Evolutionary conservation across 2,329 filamentous ascomycete genomes (phyloP).

Genomic region (Aspergillus amoenus): DNA sequence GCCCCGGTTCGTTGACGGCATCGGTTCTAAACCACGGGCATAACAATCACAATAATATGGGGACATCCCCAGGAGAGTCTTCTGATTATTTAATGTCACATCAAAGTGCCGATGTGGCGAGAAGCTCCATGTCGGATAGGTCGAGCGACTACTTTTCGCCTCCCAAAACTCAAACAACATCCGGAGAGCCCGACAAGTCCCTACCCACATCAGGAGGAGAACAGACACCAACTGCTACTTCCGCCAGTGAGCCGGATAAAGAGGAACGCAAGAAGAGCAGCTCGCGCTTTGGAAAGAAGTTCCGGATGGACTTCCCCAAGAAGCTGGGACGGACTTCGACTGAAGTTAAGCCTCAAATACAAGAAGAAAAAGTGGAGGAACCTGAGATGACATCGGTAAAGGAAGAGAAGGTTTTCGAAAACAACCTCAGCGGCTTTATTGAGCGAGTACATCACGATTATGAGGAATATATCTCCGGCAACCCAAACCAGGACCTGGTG

Average conservation of each 20-base stretch:
- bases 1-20: constrained; percentile 53
- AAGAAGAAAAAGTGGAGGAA: constrained; percentile 70
- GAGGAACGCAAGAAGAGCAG: constrained; percentile 58
- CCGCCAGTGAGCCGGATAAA: constrained; percentile 58
- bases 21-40: constrained; percentile 23
- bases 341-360: constrained; percentile 68
- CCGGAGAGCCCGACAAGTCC: constrained; percentile 51
- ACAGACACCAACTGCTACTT: constrained; percentile 45
- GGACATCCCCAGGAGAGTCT: constrained; percentile 32
- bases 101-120: constrained; percentile 48
- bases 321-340: constrained; percentile 71
- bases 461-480: constrained; percentile 40
- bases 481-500: constrained; percentile 37
- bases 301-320: constrained; percentile 75
- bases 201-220: constrained; percentile 46
- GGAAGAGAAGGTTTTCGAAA: constrained; percentile 46
- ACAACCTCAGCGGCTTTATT: constrained; percentile 47
- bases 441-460: constrained; percentile 48
- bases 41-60: constrained; percentile 30
- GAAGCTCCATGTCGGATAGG: constrained; percentile 60
- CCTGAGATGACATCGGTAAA: constrained; percentile 53
- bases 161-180: constrained; percentile 46
- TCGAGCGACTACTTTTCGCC: constrained; percentile 75
- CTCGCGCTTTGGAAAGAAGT: constrained; percentile 78
- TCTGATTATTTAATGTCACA: constrained; percentile 47